Conservation (phyloP, 257 asterid species). For the Solanum phureja region DNA sequence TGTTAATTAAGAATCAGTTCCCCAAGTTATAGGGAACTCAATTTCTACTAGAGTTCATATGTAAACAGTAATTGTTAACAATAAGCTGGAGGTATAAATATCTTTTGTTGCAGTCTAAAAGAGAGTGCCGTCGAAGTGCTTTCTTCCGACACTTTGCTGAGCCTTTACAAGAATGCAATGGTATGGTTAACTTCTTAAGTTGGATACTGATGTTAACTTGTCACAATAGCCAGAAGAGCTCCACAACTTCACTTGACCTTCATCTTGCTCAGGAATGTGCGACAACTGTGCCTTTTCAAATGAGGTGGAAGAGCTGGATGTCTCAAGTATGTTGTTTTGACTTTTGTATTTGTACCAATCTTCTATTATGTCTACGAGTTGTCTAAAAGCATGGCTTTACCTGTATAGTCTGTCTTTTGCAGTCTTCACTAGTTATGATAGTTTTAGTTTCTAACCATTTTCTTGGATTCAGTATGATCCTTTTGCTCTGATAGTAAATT, state of each 20-base stretch:
- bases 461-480: not conserved
- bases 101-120: slow-evolving; percentile 47
- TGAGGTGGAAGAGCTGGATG: slow-evolving; percentile 73
- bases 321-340: slow-evolving; percentile 41
- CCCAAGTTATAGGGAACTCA: not conserved
- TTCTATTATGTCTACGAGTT: not conserved
- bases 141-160: slow-evolving; percentile 93
- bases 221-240: not conserved
- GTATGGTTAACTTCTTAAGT: slow-evolving; percentile 26
- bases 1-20: not conserved
- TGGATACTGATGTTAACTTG: slow-evolving; percentile 7
- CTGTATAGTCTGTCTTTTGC: not conserved
- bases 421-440: not conserved
- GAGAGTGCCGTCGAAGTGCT: slow-evolving; percentile 83
- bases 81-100: not conserved
- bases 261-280: slow-evolving; percentile 74
- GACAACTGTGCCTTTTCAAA: slow-evolving; percentile 74
- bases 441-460: not conserved
- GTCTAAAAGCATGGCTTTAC: not conserved
- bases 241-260: not conserved
- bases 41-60: not conserved
- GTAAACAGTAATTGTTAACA: not conserved
- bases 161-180: slow-evolving; percentile 83
- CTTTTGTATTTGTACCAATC: not conserved
- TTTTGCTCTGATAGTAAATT: not conserved